Evolutionary conservation across 73 alveolate species (phyloP), one percentile per base, ranked within the genome.

Genomic region (Paramecium sonneborni): DNA sequence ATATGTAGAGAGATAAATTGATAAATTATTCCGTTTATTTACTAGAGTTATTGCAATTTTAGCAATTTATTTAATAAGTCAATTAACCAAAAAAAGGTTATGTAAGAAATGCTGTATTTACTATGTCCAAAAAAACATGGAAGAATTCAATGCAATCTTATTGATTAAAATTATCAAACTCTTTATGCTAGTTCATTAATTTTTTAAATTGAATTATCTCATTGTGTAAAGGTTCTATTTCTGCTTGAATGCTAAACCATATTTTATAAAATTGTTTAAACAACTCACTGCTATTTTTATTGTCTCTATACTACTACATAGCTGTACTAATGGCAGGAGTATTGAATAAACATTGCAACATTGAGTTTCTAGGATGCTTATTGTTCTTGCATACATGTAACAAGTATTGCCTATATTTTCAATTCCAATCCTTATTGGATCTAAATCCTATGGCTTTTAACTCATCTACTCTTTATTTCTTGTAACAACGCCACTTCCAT

Each of bases 321-420:
- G 44, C 10, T 39, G 72, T 26, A 23, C 55, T 23, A 24, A 43
- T 79, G 69, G 76, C 69, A 41, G 90, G 90, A 43, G 69, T 79
- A 20, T 43, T 72, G 57, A 72, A 34, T 39, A 79, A 46, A 79
- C 90, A 79, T 79, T 79, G 55, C 3, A 79, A 34, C 69, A 79
- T 39, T 20, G 90, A 79, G 28, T 79, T 79, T 21, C 90, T 79
- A 79, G 69, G 72, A 43, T 79, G 41, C 30, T 39, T 38, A 79
- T 24, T 39, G 55, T 79, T 79, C 30, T 52, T 52, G 68, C 68
- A 44, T 79, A 79, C 90, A 79, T 79, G 76, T 79, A 79, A 46
- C 90, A 79, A 24, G 90, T 79, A 44, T 79, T 79, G 21, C 90
- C 90, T 4, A 79, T 79, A 79, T 79, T 79, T 34, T 79, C 90